Evolutionary conservation across 2,329 filamentous ascomycete species (phyloP).

Genomic region (Exophiala spinifera): DNA sequence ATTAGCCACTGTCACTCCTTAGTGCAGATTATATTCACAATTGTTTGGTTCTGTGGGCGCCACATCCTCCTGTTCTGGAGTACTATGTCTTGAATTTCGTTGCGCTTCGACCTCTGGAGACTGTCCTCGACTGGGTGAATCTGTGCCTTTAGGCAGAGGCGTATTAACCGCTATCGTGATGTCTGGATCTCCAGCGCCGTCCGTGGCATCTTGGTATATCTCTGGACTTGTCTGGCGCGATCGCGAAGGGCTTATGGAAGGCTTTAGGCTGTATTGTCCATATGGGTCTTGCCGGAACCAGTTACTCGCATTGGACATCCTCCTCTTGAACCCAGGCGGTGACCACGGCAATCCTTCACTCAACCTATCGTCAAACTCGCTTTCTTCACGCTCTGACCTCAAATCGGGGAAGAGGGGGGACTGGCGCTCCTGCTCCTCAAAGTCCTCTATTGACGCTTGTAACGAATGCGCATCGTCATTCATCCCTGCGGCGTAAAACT

Average conservation of each 20-base stretch:
- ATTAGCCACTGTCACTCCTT: not conserved
- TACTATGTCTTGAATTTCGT: constrained; percentile 24
- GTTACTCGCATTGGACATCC: constrained; percentile 49
- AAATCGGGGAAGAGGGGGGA: constrained; percentile 59
- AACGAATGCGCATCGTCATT: constrained; percentile 48
- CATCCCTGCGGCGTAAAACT: constrained; percentile 49
- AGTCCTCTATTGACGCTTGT: constrained; percentile 60
- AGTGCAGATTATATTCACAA: constrained; percentile 40
- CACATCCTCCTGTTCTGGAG: constrained; percentile 7
- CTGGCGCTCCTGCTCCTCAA: constrained; percentile 54
- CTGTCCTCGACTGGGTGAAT: constrained; percentile 56
- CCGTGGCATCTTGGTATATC: constrained; percentile 54
- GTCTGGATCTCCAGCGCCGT: constrained; percentile 50
- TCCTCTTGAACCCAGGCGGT: constrained; percentile 58
- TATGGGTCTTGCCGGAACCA: constrained; percentile 55
- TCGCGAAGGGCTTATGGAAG: constrained; percentile 47
- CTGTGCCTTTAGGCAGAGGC: constrained; percentile 52
- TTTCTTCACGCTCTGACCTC: constrained; percentile 49
- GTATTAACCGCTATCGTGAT: constrained; percentile 54
- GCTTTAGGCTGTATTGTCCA: constrained; percentile 40
- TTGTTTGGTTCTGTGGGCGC: constrained; percentile 40
- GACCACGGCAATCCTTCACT: constrained; percentile 56
- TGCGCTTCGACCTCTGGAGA: constrained; percentile 53
- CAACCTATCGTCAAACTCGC: constrained; percentile 42
- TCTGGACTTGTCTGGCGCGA: constrained; percentile 59